A percentile compares a stretch with the other conserved stretches of the same genome.
Conservation (phyloP, 352 stramenopile genomes). For the Globisporangium alternatum region DNA sequence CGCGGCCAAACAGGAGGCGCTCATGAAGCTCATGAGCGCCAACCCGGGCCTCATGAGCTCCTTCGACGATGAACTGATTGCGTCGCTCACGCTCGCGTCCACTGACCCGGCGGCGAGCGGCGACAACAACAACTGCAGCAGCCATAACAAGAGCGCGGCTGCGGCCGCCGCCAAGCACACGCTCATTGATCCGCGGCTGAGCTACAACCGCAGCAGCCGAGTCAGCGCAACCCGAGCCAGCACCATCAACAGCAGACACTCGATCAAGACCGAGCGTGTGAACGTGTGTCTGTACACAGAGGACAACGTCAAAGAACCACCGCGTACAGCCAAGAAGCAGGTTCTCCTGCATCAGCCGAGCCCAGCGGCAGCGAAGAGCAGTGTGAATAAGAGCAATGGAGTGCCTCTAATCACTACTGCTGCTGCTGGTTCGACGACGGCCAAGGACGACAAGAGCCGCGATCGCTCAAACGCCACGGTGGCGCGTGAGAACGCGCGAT, state of each 20-base stretch:
- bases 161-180: constrained; percentile 7
- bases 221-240: background rate
- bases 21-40: constrained; percentile 43
- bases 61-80: constrained; percentile 36
- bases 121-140: background rate
- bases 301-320: constrained; percentile 15
- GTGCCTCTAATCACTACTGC: constrained; percentile 5
- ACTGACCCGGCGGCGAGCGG: background rate
- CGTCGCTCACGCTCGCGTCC: constrained; percentile 35
- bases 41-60: constrained; percentile 39
- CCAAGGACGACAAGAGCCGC: constrained; percentile 10
- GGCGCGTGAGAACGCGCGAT: constrained; percentile 11
- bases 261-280: background rate
- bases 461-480: constrained; percentile 11
- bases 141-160: background rate
- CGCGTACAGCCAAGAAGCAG: constrained; percentile 3
- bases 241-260: background rate
- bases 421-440: constrained; percentile 15
- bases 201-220: constrained; percentile 1
- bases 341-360: constrained; percentile 3
- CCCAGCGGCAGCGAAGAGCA: background rate
- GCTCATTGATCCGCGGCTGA: constrained; percentile 18
- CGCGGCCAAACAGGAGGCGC: constrained; percentile 37
- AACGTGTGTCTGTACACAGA: constrained; percentile 23
- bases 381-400: constrained; percentile 19